Evolutionary conservation across 192 early-diverging fungal genomes (phyloP), one percentile per base, ranked within the genome.

Genomic region (Rhizoclosmatium globosum): DNA sequence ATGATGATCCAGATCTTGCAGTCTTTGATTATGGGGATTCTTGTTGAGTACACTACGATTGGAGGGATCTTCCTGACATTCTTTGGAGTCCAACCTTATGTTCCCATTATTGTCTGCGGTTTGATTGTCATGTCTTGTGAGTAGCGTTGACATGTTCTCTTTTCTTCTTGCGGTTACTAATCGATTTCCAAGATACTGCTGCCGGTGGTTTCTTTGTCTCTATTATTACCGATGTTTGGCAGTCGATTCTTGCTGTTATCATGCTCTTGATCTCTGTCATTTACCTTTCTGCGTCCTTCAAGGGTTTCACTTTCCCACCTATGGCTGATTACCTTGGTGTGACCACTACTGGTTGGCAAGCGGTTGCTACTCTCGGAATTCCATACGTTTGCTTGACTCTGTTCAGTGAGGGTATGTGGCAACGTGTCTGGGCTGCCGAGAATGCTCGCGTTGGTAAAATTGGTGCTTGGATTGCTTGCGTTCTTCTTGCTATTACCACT

Each of bases 371-470:
- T 21, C 17, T 86, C 48, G 68, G 77, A 50, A 43, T 84, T 13
- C 78, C 86, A 17, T 71, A 86, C 38, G 72, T 71, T 17, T 47
- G 77, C n/a, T 75, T 82, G 15, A 85, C 84, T 21, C 71, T 88
- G 47, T 86, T 86, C 67, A 84, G 79, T 43, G 85, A 88, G 64
- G 85, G 81, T 39, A 64, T 81, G 62, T 86, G 85, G 85, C 85
- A 86, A 76, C 81, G 85, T 38, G 83, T 85, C 39, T 86, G 85
- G 84, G 82, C 84, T 13, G 73, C 87, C 39, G 64, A 57, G n/a
- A 79, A 83, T 64, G 42, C 71, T 13, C 46, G 59, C 58, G 68
- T 85, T 1, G 61, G 86, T 13, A 59, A 47, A 47, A 68, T 45
- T 0, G 84, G 87, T 38, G 78, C 82, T 47, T 21, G 19, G 13